Base-by-base conservation (phyloP, 768 basidiomycete species). In the Rhodotorula graminis region DNA sequence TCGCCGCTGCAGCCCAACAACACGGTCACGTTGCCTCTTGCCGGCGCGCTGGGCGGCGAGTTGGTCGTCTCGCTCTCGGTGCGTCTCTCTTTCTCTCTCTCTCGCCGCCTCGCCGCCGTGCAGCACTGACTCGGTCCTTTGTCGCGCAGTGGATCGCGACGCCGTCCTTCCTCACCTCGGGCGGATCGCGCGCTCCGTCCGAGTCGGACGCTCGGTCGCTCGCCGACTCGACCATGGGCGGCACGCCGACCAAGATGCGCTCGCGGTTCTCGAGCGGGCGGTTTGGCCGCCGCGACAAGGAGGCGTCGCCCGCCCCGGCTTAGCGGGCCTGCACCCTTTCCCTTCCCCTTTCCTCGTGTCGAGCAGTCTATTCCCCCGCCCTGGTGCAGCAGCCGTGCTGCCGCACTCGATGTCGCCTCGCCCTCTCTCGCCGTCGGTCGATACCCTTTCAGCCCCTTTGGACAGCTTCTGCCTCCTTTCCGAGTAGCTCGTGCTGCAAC, bases 261-360 rank as follows among this genome's bases (percentile, higher is more conserved):
- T 70, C 69, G n/a, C 29, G 67, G 10, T 75, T 75, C 64, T 75
- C 74, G 61, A 65, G 60, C n/a, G 61, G 47, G 0, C 23, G 65
- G 27, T 70, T 70, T n/a, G 53, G 67, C 2, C 58, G 67, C 6
- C 55, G 50, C 23, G 50, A 59, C 61, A 60, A 46, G 49, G 71
- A 69, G 42, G 18, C 44, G 23, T 27, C 56, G 44, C 56, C 65
- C 19, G 49, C 47, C 46, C 29, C 52, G 18, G 37, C 37, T 0
- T 33, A 64, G 64, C 55, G 29, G 46, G 37, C 23, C 49, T 15
- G 10, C 37, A 25, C 25, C 27, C 10, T 29, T 14, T 44, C 37
- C 8, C 37, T 14, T 14, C 7, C n/a, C 37, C 33, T 31, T 10
- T 15, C 44, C 37, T 37, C n/a, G 42, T 29, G 10, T 40, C 58